Evolutionary conservation across 192 early-diverging fungal genomes (phyloP), one percentile per base, ranked within the genome.

Genomic region (Coemansia pectinata): DNA sequence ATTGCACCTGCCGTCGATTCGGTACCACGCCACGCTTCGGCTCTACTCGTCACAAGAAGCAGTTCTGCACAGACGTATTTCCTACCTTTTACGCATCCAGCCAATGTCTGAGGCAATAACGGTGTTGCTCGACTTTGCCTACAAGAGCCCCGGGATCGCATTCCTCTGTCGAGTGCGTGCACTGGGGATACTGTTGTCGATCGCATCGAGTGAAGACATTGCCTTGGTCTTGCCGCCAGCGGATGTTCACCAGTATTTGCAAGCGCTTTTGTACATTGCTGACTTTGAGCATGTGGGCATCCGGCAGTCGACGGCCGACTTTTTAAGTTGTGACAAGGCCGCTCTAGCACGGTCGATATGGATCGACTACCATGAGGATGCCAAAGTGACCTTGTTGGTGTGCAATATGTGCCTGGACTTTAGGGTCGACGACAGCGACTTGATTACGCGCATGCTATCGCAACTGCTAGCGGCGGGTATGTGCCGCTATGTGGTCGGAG

Each of bases 391-490:
- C 5, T 85, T 89, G 66, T 79, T 92, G 15, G 86, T 92, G 31
- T 90, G 91, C 77, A 91, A 90, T 72, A 76, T 92, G 50, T 92
- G 90, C 62, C 63, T 92, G 36, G 91, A 92, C 69, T 92, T 87
- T 74, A 60, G 66, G 10, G 76, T 92, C n/a, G 70, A 86, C 52
- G 91, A 92, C 70, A 40, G 77, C 42, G 77, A 77, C 25, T 74
- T 92, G 36, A 83, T 90, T 79, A 78, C 86, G 67, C 92, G 85
- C 70, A 86, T 86, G 27, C 41, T 92, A 48, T 66, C 84, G 29
- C 76, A 77, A 4, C 75, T 92, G 29, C 53, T 85, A 33, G 65
- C 55, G 19, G 69, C 65, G 3, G 53, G 63, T 1, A 65, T 66
- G 87, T 72, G 70, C 42, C 79, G 78, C 14, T 91, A 90, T 62